Base-by-base conservation (phyloP, 2,329 filamentous ascomycete genomes). In the Chaetomium olivaceum region DNA sequence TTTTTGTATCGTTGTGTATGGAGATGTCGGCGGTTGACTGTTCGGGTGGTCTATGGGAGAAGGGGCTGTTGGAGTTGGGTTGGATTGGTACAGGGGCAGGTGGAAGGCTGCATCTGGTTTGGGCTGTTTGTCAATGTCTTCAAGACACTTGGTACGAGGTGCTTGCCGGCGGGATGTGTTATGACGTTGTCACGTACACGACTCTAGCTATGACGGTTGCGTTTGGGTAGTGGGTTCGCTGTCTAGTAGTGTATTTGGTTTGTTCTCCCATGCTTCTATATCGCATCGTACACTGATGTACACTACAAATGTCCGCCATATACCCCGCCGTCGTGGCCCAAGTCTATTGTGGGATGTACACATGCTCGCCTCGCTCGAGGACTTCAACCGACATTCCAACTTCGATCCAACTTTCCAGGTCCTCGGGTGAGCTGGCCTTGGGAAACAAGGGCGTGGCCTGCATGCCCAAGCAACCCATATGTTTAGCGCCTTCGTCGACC, bases 401-500 rank as follows among this genome's bases (percentile, higher is more conserved):
- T 67, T 84, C 81, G 33, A 88, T 69, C 70, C 77, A 81, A 14
- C 78, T 78, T 69, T 83, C 78, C 67, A 79, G 73, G 8, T 72
- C 72, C 14, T 75, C 73, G 5, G 68, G 43, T 25, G 58, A 61
- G 4, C 65, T 65, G 5, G 73, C 69, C 25, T 75, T 69, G 9
- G 80, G 62, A 82, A 85, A 73, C 33, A 85, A 69, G 6, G 88
- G 88, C 48, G 85, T 87, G 66, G 90, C 76, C 74, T 89, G 87
- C 85, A 91, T 88, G 6, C 88, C 88, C 29, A 90, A 73, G 69
- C 87, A 89, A 0, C 86, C 85, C 61, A 76, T 78, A 56, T 78
- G 80, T 31, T 83, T 83, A 0, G 85, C 84, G 1, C 88, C 88
- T 23, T 81, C 76, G 73, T 90, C 88, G 27, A 90, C 84, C 11